Percentiles rank a stretch among this genome's conserved stretches.
phyloP scores from a whole-genome alignment of 495 filamentous ascomycete genomes.

The Aspergillus biplanus region DNA sequence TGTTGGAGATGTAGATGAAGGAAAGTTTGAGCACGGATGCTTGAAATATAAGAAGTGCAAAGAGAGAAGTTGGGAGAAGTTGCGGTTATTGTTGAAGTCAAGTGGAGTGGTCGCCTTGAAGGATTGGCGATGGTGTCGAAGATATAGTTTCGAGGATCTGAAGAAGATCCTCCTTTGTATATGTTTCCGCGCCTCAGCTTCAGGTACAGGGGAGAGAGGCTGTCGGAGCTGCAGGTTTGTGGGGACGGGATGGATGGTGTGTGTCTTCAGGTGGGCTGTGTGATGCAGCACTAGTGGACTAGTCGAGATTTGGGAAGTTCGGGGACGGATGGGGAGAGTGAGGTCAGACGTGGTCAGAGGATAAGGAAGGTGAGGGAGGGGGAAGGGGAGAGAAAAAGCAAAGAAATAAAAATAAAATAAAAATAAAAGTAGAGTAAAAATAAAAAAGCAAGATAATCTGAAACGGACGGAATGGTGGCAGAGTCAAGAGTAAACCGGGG shows the following conservation, averaged over 20 bases:
- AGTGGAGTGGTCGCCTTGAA: conserved; percentile 24
- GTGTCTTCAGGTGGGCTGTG: conserved; percentile 29
- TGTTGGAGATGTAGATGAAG: conserved; percentile 8
- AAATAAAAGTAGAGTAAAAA: conserved; percentile 3
- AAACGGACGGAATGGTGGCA: conserved; percentile 17
- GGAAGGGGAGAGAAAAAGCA: conserved; percentile 5
- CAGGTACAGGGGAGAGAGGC: conserved; percentile 19
- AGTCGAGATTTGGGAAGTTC: conserved; percentile 18
- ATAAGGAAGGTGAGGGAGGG: conserved; percentile 6
- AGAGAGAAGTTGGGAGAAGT: conserved; percentile 7
- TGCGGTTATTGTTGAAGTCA: conserved; percentile 15
- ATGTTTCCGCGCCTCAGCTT: conserved; percentile 14
- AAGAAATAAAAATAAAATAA: conserved; percentile 8
- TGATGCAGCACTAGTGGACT: conserved; percentile 24
- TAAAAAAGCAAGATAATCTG: conserved; percentile 14
- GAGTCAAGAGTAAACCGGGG: background rate
- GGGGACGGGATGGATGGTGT: conserved; percentile 25
- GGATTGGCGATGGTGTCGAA: conserved; percentile 27
- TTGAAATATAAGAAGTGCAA: conserved; percentile 6
- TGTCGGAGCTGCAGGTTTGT: conserved; percentile 20
- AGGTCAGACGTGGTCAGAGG: conserved; percentile 18
- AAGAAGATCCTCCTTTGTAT: conserved; percentile 20
- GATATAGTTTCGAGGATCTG: conserved; percentile 28
- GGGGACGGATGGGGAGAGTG: background rate
- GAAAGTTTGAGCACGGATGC: conserved; percentile 2